These are phyloP conservation scores for Lactarius akahatsu DNA, from an alignment of 768 basidiomycete genomes.

Conservation along the genomic window DNA sequence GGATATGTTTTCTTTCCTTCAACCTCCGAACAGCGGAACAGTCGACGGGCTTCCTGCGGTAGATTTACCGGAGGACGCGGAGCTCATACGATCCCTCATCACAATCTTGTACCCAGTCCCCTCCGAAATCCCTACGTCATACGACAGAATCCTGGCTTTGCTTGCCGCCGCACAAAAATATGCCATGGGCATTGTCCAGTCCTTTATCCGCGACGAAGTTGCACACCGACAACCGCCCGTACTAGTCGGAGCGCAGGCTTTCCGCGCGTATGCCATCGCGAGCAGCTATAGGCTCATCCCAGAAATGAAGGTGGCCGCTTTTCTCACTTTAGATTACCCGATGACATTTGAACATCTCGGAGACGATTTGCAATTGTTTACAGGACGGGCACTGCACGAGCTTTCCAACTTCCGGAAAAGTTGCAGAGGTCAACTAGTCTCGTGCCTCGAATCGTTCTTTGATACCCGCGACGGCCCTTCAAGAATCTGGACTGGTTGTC, in stretches of 20 bases:
- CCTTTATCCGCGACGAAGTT: slow-evolving; percentile 1
- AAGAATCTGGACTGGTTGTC: background rate
- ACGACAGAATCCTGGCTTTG: background rate
- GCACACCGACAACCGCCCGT: background rate
- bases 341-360: slow-evolving; percentile 8
- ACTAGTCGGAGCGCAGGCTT: slow-evolving; percentile 5
- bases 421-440: background rate
- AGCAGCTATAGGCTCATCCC: slow-evolving; percentile 8
- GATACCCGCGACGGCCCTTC: background rate
- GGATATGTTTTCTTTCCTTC: slow-evolving; percentile 35
- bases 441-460: background rate
- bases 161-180: slow-evolving; percentile 32
- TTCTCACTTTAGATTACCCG: slow-evolving; percentile 4
- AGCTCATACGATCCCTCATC: slow-evolving; percentile 23
- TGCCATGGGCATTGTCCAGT: slow-evolving; percentile 23
- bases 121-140: background rate
- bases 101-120: slow-evolving; percentile 22
- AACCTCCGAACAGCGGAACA: slow-evolving; percentile 24
- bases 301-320: background rate
- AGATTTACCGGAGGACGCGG: slow-evolving; percentile 25
- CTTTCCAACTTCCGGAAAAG: background rate
- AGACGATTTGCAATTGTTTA: background rate
- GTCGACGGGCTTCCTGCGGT: slow-evolving; percentile 15
- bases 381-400: background rate
- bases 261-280: slow-evolving; percentile 27